Percentiles rank a stretch among this genome's conserved stretches.
Conservation (phyloP, 352 stramenopile species). For the Peronospora destructor region DNA sequence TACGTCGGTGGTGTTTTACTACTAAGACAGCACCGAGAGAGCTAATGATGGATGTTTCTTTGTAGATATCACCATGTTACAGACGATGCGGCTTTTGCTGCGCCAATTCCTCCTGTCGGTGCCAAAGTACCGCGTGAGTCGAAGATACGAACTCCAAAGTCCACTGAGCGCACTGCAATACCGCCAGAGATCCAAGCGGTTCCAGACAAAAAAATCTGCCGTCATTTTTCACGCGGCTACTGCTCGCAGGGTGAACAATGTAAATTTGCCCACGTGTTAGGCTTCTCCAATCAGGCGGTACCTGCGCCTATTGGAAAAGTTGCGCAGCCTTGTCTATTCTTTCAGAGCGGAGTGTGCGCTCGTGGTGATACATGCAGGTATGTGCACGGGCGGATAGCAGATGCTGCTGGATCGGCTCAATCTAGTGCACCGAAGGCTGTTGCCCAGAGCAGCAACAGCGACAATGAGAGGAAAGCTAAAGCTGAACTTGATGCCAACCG, state of each 20-base stretch:
- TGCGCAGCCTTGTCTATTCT: constrained; percentile 40
- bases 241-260: constrained; percentile 35
- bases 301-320: constrained; percentile 18
- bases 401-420: not conserved
- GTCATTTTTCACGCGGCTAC: constrained; percentile 45
- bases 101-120: constrained; percentile 1
- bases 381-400: constrained; percentile 25
- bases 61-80: constrained; percentile 31
- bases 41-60: not conserved
- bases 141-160: constrained; percentile 5
- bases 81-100: constrained; percentile 11
- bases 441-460: constrained; percentile 3
- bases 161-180: constrained; percentile 1
- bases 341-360: constrained; percentile 40
- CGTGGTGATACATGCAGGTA: constrained; percentile 49
- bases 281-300: constrained; percentile 5
- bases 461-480: constrained; percentile 7
- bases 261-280: constrained; percentile 42
- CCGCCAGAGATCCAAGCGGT: constrained; percentile 27
- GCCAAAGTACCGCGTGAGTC: constrained; percentile 1
- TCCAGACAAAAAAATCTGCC: constrained; percentile 34
- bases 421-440: constrained; percentile 6
- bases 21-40: not conserved
- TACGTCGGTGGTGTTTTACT: constrained; percentile 24
- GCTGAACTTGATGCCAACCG: constrained; percentile 18